Evolutionary conservation across 768 basidiomycete genomes (phyloP).

Genomic region (Fomitopsis serialis): DNA sequence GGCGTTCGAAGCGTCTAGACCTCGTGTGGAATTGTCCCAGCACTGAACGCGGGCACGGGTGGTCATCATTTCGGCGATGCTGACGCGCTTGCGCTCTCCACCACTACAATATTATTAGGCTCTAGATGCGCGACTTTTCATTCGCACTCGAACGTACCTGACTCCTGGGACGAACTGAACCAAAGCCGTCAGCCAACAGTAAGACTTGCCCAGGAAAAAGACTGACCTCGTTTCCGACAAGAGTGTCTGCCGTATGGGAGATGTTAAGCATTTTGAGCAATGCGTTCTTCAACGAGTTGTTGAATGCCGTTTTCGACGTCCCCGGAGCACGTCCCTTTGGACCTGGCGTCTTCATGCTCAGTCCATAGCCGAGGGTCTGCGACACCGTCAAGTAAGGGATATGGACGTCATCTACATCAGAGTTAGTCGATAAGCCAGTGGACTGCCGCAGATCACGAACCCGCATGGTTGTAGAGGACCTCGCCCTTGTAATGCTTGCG

Average conservation of each 20-base stretch:
- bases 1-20: slow-evolving; percentile 82
- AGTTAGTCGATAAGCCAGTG: background rate
- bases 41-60: slow-evolving; percentile 75
- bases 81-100: slow-evolving; percentile 75
- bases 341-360: slow-evolving; percentile 72
- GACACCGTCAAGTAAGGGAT: slow-evolving; percentile 78
- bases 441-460: slow-evolving; percentile 24
- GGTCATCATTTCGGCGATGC: slow-evolving; percentile 85
- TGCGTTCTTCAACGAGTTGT: slow-evolving; percentile 50
- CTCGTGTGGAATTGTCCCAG: slow-evolving; percentile 82
- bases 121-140: no score
- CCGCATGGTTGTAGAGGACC: slow-evolving; percentile 75
- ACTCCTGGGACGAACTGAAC: no score
- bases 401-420: slow-evolving; percentile 67
- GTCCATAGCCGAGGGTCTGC: slow-evolving; percentile 67
- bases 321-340: slow-evolving; percentile 68
- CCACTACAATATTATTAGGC: no score
- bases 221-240: slow-evolving; percentile 84
- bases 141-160: no score
- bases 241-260: slow-evolving; percentile 68
- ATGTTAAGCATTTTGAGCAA: slow-evolving; percentile 81
- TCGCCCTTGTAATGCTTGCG: slow-evolving; percentile 72
- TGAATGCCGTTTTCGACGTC: slow-evolving; percentile 53
- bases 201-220: slow-evolving; percentile 77
- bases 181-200: no score